These are phyloP conservation scores for Kwoniella shandongensis DNA, from an alignment of 768 basidiomycete species.

Conservation along the genomic window DNA sequence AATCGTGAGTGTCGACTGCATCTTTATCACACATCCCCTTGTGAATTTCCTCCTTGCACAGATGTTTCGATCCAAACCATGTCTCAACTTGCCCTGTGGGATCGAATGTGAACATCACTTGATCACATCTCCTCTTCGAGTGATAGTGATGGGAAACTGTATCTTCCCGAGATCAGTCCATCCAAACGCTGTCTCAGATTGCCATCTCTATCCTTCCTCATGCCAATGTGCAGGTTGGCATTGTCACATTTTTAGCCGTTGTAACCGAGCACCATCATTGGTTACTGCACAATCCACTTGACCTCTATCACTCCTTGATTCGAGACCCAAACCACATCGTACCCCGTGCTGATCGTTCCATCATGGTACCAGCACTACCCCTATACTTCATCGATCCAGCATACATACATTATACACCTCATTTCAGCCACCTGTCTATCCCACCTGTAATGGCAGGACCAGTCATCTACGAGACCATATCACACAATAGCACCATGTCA, in stretches of 20 bases:
- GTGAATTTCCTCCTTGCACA: no score
- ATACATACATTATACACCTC: slow-evolving; percentile 4
- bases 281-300: no score
- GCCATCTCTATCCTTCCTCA: neutral
- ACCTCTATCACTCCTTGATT: neutral
- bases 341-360: slow-evolving; percentile 4
- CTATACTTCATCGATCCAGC: neutral
- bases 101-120: no score
- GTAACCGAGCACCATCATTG: neutral
- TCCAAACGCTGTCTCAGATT: no score
- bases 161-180: no score
- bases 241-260: neutral
- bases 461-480: slow-evolving; percentile 27
- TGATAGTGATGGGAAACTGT: no score
- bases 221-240: neutral
- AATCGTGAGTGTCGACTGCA: no score
- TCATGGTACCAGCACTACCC: slow-evolving; percentile 5
- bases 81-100: no score
- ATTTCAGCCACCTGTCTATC: slow-evolving; percentile 9
- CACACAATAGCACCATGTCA: slow-evolving; percentile 10
- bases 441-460: slow-evolving; percentile 24
- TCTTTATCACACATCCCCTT: no score
- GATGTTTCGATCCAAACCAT: no score
- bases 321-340: slow-evolving; percentile 2
- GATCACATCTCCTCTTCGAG: no score